Percentiles rank a stretch among this genome's conserved stretches.
phyloP scores from a whole-genome alignment of 768 basidiomycete genomes.

The Leccinum ochraceum region DNA sequence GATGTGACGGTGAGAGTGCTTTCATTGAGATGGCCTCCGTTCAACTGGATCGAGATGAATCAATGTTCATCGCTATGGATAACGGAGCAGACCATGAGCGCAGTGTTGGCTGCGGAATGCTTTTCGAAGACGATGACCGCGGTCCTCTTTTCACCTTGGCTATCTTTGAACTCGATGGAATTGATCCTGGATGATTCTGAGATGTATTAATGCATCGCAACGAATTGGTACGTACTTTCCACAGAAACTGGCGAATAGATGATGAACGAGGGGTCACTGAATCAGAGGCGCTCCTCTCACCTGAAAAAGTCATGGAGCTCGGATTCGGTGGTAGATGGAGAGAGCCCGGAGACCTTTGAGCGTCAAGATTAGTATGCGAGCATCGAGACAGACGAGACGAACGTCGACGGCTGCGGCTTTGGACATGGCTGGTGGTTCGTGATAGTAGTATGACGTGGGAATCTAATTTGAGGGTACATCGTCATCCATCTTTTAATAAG shows the following conservation, averaged over 20 bases:
- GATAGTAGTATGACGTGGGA: constrained; percentile 13
- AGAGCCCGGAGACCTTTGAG: constrained; percentile 68
- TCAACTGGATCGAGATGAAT: constrained; percentile 45
- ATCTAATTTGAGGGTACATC: constrained; percentile 4
- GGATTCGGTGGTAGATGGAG: constrained; percentile 61
- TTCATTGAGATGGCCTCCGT: constrained; percentile 78
- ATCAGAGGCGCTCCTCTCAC: constrained; percentile 43
- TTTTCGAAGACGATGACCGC: constrained; percentile 89
- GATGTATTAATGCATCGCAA: neutral
- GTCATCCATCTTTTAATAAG: neutral
- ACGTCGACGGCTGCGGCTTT: constrained; percentile 37
- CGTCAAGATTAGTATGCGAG: neutral
- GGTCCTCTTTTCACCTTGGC: constrained; percentile 34
- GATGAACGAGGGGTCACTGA: constrained; percentile 6
- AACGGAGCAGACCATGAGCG: constrained; percentile 60
- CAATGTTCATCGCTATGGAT: fast-evolving
- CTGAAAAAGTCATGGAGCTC: constrained; percentile 82
- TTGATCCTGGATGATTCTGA: constrained; percentile 50
- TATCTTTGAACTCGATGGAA: constrained; percentile 57
- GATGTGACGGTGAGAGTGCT: constrained; percentile 69
- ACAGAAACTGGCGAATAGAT: constrained; percentile 62
- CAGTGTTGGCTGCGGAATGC: constrained; percentile 79
- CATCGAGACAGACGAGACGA: constrained; percentile 13
- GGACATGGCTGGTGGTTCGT: constrained; percentile 21
- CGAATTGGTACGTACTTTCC: constrained; percentile 57